A percentile compares a stretch with the other conserved stretches of the same genome.
Evolutionary conservation across 371 early-diverging fungal genomes (phyloP).

Genomic region (Basidiobolus heterosporus): DNA sequence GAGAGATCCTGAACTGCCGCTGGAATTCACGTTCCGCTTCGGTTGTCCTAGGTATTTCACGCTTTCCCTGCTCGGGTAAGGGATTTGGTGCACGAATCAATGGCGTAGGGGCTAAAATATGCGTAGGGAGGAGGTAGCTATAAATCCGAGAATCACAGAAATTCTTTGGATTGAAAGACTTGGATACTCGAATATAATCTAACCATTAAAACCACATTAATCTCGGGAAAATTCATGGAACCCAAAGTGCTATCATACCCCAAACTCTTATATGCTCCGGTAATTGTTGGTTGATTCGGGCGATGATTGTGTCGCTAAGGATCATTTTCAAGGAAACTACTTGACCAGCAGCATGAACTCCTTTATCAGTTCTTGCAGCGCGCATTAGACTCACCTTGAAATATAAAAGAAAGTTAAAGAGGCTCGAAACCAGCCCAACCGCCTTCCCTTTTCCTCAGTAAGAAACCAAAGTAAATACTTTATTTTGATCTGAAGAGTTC

Average conservation of each 20-base stretch:
- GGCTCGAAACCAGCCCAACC: no score
- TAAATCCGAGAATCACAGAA: slow-evolving; percentile 87
- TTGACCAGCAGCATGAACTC: slow-evolving; percentile 97
- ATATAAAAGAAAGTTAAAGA: neutral
- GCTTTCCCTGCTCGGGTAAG: slow-evolving; percentile 3
- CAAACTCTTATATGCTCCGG: slow-evolving; percentile 74
- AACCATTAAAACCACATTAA: slow-evolving; percentile 4
- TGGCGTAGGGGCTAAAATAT: slow-evolving; percentile 34
- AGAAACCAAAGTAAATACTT: slow-evolving; percentile 22
- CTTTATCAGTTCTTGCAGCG: slow-evolving; percentile 97
- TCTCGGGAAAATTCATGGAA: neutral
- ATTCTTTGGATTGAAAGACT: slow-evolving; percentile 82
- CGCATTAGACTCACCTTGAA: slow-evolving; percentile 54
- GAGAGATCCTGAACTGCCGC: slow-evolving; percentile 38
- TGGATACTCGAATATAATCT: slow-evolving; percentile 52
- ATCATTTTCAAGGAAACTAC: slow-evolving; percentile 84
- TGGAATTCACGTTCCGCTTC: slow-evolving; percentile 17
- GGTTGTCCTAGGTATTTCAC: slow-evolving; percentile 14
- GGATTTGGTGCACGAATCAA: slow-evolving; percentile 8
- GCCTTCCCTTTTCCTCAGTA: no score
- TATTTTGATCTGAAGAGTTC: slow-evolving; percentile 58
- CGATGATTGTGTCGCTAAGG: slow-evolving; percentile 48
- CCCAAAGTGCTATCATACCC: slow-evolving; percentile 25
- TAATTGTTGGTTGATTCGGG: slow-evolving; percentile 49
- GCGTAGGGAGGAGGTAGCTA: slow-evolving; percentile 96